A percentile compares a stretch with the other conserved stretches of the same genome.
Conservation (phyloP, 116 monocot genomes). For the Iris pallida region DNA sequence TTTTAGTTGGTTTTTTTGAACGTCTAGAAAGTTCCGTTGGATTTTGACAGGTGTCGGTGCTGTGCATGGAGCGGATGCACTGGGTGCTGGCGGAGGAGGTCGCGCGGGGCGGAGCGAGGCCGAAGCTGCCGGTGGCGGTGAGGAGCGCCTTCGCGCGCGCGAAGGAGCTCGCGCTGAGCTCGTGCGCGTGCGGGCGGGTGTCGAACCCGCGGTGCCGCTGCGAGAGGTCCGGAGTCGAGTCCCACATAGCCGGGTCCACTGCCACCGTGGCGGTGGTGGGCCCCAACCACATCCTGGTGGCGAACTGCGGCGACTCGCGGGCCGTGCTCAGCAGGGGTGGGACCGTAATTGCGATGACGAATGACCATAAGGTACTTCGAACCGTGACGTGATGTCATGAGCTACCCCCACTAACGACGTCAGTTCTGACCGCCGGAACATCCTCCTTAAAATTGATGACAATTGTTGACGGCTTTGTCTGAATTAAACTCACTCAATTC, state of each 20-base stretch:
- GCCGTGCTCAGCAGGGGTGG: slow-evolving; percentile 40
- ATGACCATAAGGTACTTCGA: slow-evolving; percentile 38
- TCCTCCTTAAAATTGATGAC: too few species aligned
- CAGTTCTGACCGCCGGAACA: too few species aligned
- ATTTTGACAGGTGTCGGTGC: slow-evolving; percentile 21
- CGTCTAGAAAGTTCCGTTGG: too few species aligned
- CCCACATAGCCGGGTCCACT: slow-evolving; percentile 40
- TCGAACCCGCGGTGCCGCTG: slow-evolving; percentile 9
- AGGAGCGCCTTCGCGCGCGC: slow-evolving; percentile 27
- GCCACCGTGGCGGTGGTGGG: slow-evolving; percentile 39
- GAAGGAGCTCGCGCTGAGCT: slow-evolving; percentile 9
- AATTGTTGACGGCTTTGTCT: too few species aligned
- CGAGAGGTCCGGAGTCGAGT: slow-evolving; percentile 11
- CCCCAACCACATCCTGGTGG: slow-evolving; percentile 16
- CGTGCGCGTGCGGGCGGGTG: neutral
- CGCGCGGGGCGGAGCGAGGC: neutral
- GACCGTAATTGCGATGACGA: slow-evolving; percentile 27
- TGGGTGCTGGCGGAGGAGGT: slow-evolving; percentile 31
- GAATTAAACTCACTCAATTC: too few species aligned
- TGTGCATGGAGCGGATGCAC: slow-evolving; percentile 39
- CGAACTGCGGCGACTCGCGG: slow-evolving; percentile 55
- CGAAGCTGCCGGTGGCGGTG: neutral
- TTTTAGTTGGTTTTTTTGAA: too few species aligned
- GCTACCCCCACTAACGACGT: too few species aligned
- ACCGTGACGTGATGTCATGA: too few species aligned